phyloP scores from a whole-genome alignment of 2,329 filamentous ascomycete species.

The Polychaeton citri region DNA sequence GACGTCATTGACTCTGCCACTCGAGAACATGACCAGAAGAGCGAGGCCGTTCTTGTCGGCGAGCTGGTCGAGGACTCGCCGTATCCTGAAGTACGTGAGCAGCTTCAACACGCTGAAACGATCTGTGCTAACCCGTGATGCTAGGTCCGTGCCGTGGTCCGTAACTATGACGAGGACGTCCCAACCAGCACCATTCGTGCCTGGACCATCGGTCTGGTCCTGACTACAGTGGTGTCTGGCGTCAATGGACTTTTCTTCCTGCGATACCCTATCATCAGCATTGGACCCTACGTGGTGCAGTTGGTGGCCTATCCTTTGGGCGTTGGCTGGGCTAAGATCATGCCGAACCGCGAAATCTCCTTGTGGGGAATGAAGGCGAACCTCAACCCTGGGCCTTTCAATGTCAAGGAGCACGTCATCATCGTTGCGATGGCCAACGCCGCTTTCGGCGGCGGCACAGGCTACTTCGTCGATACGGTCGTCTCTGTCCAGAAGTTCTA shows the following conservation, averaged over 20 bases:
- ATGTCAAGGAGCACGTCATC: slow-evolving; percentile 17
- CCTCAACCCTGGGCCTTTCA: slow-evolving; percentile 40
- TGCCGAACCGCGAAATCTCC: slow-evolving; percentile 35
- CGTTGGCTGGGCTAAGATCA: slow-evolving; percentile 46
- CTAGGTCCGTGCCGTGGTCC: slow-evolving; percentile 43
- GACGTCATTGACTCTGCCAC: slow-evolving; percentile 48
- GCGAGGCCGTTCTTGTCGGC: slow-evolving; percentile 44
- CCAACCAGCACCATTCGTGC: slow-evolving; percentile 49
- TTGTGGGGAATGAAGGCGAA: slow-evolving; percentile 44
- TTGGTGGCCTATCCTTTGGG: slow-evolving; percentile 74
- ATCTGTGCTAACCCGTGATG: neutral
- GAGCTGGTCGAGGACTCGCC: slow-evolving; percentile 53
- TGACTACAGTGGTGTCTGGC: slow-evolving; percentile 48
- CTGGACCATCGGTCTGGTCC: slow-evolving; percentile 48
- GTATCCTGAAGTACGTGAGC: slow-evolving; percentile 47
- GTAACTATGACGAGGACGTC: slow-evolving; percentile 51
- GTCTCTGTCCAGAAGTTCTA: slow-evolving; percentile 50
- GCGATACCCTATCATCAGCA: slow-evolving; percentile 78
- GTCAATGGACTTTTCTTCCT: slow-evolving; percentile 74
- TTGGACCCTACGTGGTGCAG: slow-evolving; percentile 75
- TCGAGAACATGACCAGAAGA: slow-evolving; percentile 40
- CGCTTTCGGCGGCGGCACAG: slow-evolving; percentile 22
- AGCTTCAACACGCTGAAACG: neutral
- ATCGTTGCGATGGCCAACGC: slow-evolving; percentile 35
- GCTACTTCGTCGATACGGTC: slow-evolving; percentile 14